Conservation (phyloP, 2,329 filamentous ascomycete species). For the Xylariaceae sp. region DNA sequence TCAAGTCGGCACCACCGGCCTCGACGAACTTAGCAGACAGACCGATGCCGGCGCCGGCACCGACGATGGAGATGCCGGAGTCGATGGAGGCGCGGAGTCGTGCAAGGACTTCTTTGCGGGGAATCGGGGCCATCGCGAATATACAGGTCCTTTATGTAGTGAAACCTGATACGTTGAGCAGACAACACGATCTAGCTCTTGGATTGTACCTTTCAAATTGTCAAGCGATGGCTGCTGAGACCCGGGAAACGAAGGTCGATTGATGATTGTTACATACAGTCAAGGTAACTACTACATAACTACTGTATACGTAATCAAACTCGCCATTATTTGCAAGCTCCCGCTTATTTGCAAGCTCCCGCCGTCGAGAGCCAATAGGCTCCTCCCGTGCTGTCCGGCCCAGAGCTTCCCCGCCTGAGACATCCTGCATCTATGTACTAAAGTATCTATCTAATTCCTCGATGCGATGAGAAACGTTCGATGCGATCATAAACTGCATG, state of each 20-base stretch:
- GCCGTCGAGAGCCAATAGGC: neutral
- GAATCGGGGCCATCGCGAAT: constrained; percentile 39
- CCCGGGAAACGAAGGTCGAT: too few species aligned
- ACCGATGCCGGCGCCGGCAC: constrained; percentile 67
- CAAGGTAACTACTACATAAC: too few species aligned
- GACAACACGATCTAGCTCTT: too few species aligned
- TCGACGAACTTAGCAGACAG: constrained; percentile 69
- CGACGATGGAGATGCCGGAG: constrained; percentile 56
- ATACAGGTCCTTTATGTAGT: too few species aligned
- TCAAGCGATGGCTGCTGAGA: neutral
- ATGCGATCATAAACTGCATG: too few species aligned
- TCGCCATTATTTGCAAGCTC: too few species aligned
- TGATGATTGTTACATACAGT: too few species aligned
- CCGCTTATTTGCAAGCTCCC: too few species aligned
- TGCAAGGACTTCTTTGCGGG: constrained; percentile 51
- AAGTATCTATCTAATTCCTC: too few species aligned
- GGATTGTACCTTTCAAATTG: too few species aligned
- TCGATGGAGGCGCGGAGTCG: constrained; percentile 50
- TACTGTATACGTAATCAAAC: neutral
- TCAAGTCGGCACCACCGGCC: constrained; percentile 62
- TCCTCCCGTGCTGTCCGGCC: neutral
- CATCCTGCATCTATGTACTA: neutral
- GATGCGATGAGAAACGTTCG: too few species aligned
- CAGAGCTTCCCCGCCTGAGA: neutral
- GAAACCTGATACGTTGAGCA: too few species aligned